Conservation (phyloP, 371 early-diverging fungal genomes). For the Caulochytrium protostelioides region DNA sequence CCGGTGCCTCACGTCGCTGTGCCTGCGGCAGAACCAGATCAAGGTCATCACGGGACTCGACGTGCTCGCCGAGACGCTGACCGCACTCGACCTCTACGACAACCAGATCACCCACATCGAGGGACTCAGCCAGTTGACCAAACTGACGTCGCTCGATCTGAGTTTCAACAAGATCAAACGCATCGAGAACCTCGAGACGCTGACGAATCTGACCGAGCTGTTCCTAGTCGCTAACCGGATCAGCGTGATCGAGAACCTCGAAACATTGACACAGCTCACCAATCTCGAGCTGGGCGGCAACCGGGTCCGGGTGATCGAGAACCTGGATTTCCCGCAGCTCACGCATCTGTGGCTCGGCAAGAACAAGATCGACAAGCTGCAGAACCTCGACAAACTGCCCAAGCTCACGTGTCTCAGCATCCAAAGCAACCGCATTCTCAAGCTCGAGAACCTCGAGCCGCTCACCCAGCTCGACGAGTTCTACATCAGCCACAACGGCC, state of each 20-base stretch:
- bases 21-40: conserved; percentile 78
- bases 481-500: conserved; percentile 74
- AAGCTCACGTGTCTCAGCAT: conserved; percentile 2
- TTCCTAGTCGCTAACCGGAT: conserved; percentile 74
- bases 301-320: conserved; percentile 71
- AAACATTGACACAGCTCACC: conserved; percentile 34
- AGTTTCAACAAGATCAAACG: conserved; percentile 74
- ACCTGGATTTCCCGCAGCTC: conserved; percentile 55
- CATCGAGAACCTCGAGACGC: conserved; percentile 35
- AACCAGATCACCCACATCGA: conserved; percentile 64
- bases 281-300: conserved; percentile 88
- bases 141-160: conserved; percentile 56
- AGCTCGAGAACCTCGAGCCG: conserved; percentile 44
- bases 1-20: no score
- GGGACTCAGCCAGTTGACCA: conserved; percentile 31
- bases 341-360: conserved; percentile 87
- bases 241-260: conserved; percentile 47
- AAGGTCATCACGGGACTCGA: conserved; percentile 46
- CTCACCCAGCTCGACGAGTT: conserved; percentile 57
- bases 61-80: conserved; percentile 18
- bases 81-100: conserved; percentile 82
- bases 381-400: conserved; percentile 20
- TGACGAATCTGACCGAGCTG: conserved; percentile 36
- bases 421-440: conserved; percentile 51
- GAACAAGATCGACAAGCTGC: conserved; percentile 71